These are phyloP conservation scores for Pleurotus ostreatus DNA, from an alignment of 768 basidiomycete genomes.

Conservation along the genomic window DNA sequence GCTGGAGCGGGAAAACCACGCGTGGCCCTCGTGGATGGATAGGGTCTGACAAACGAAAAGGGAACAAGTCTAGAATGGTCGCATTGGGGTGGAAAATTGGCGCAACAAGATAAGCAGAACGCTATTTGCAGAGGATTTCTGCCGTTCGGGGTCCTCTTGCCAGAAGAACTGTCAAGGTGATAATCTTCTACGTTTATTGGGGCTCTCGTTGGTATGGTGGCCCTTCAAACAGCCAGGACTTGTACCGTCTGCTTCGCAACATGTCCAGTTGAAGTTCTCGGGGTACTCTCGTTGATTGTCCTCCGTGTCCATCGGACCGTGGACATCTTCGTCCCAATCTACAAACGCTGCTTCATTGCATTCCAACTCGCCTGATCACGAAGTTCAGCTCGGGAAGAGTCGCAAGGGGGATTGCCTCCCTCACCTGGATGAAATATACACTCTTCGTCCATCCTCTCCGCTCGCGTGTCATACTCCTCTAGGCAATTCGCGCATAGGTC, in stretches of 20 bases:
- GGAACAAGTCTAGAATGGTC: background rate
- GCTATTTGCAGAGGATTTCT: background rate
- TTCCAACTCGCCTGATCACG: slow-evolving; percentile 34
- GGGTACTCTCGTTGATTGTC: slow-evolving; percentile 37
- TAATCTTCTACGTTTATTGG: slow-evolving; percentile 1
- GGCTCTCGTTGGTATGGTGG: slow-evolving; percentile 22
- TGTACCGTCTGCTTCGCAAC: slow-evolving; percentile 38
- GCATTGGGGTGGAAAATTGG: background rate
- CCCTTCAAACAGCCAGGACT: slow-evolving; percentile 36
- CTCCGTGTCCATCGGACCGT: slow-evolving; percentile 42
- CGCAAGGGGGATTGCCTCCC: slow-evolving; percentile 9
- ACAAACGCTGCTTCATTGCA: slow-evolving; percentile 33
- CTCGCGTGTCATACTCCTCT: slow-evolving; percentile 41
- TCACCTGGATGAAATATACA: slow-evolving; percentile 51
- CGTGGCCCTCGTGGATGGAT: too few species aligned
- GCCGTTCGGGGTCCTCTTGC: background rate
- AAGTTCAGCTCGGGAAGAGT: background rate
- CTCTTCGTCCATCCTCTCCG: slow-evolving; percentile 31
- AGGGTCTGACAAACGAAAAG: background rate
- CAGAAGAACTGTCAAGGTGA: background rate
- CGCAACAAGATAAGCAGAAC: background rate
- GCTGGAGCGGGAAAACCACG: background rate
- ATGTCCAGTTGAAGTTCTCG: slow-evolving; percentile 47
- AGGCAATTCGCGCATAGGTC: slow-evolving; percentile 43
- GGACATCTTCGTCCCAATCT: slow-evolving; percentile 45